These are phyloP conservation scores for Debaryomyces tyrocola DNA, from an alignment of 805 yeast genomes.

Conservation along the genomic window DNA sequence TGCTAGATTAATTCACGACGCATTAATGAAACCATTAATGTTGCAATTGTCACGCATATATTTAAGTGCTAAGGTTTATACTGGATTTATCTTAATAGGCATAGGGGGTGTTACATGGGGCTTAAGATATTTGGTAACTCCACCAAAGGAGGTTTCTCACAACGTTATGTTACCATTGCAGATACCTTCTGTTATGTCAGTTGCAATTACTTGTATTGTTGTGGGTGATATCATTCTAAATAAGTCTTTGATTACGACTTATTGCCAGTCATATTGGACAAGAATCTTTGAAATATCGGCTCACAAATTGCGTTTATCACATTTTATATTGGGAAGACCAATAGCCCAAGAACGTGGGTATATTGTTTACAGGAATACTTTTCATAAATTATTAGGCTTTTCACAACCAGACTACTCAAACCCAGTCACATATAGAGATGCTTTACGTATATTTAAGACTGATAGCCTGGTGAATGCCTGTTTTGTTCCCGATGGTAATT, in stretches of 20 bases:
- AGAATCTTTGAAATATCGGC: conserved; percentile 56
- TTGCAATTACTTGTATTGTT: conserved; percentile 4
- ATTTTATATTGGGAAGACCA: conserved; percentile 71
- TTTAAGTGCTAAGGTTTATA: conserved; percentile 73
- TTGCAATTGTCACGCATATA: conserved; percentile 73
- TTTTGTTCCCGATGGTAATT: conserved; percentile 78
- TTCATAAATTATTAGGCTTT: conserved; percentile 43
- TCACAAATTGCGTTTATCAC: conserved; percentile 65
- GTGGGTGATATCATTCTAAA: conserved; percentile 3
- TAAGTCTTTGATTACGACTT: conserved; percentile 19
- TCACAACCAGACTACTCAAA: conserved; percentile 53
- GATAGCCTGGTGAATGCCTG: conserved; percentile 48
- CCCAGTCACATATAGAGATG: conserved; percentile 55
- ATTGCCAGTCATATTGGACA: conserved; percentile 59
- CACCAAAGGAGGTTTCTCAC: conserved; percentile 8
- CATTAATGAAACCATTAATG: conserved; percentile 71
- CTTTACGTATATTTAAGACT: conserved; percentile 41
- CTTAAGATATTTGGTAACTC: conserved; percentile 25
- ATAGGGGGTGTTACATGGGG: conserved; percentile 67
- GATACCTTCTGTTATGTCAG: conserved; percentile 5
- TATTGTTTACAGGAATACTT: conserved; percentile 52
- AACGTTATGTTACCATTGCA: conserved; percentile 30
- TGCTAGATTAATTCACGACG: conserved; percentile 82
- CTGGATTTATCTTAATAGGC: conserved; percentile 69
- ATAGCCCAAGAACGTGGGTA: conserved; percentile 70